Evolutionary conservation across 2,329 filamentous ascomycete species (phyloP), one percentile per base, ranked within the genome.

Genomic region (Neonectria hederae): DNA sequence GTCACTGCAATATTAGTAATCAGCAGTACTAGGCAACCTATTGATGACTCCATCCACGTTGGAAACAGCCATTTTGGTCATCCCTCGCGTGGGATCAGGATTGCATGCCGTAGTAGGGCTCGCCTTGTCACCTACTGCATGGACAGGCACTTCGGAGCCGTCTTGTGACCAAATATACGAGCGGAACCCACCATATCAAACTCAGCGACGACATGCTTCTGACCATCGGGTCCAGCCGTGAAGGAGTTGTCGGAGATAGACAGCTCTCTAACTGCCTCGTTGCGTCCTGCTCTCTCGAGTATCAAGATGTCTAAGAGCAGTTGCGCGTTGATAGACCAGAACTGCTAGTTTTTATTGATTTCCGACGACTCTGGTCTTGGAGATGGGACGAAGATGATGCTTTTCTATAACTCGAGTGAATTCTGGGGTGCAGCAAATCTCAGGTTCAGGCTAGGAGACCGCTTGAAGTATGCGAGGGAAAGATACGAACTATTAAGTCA

Each of bases 101-200:
- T 28, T 49, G 3, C 24, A 10, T 9, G 14, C 28, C 13, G 28
- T 14, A 1, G 24, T 10, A 14, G 54, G 46, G 9, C 62, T 43
- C 1, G 35, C 52, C 4, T 67, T 65, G 5, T 76, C 73, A 22
- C 78, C 73, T 1, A 78, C 78, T 1, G 78, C 76, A 52, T 79
- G 79, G 0, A 73, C 75, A 0, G 76, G 75, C 17, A 72, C 73
- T 74, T 69, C 0, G 75, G 30, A 3, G 51, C 78, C 1, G 77
- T 72, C 51, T 77, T 78, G 67, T 81, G 79, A 0, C 76, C 77
- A 3, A 76, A 77, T 6, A 81, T 78, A 2, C 78, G 78, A 10
- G 76, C 76, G 0, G 78, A 80, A 8, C 79, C 79, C 30, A 81
- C 75, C 3, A 81, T 70, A 21, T 76, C 70, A 28, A 78, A 58